phyloP scores from a whole-genome alignment of 192 early-diverging fungal genomes.

The Entrophospora sp. region DNA sequence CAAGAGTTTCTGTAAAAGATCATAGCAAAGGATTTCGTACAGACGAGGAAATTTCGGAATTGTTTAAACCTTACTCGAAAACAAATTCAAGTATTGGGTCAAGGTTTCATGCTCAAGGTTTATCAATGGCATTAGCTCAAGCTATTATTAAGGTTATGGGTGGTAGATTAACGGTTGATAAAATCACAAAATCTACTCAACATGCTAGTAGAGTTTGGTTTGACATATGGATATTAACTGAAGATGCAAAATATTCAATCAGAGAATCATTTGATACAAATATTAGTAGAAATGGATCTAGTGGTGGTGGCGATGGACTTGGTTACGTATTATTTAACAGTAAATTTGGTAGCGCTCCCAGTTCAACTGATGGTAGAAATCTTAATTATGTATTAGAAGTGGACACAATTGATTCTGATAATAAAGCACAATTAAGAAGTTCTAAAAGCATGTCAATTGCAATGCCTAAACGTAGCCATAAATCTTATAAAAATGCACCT shows the following conservation, averaged over 20 bases:
- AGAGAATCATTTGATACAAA: neutral
- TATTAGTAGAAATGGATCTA: neutral
- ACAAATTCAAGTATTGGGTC: slow-evolving; percentile 1
- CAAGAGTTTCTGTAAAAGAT: slow-evolving; percentile 6
- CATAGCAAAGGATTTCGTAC: neutral
- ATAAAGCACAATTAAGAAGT: neutral
- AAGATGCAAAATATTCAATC: neutral
- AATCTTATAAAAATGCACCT: neutral
- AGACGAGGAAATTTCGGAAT: slow-evolving; percentile 2
- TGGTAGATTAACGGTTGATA: neutral
- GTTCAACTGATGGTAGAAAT: neutral
- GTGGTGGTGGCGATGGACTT: neutral
- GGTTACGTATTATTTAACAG: no score
- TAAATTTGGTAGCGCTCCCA: neutral
- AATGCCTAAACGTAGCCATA: neutral
- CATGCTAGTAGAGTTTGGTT: neutral
- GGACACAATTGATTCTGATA: neutral
- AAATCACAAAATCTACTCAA: neutral
- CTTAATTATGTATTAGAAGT: neutral
- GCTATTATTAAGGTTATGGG: slow-evolving; percentile 8
- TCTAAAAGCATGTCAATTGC: neutral
- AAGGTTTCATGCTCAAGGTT: slow-evolving; percentile 11
- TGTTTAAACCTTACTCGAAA: slow-evolving; percentile 11
- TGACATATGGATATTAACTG: neutral
- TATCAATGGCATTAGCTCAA: slow-evolving; percentile 12